A percentile compares a stretch with the other conserved stretches of the same genome.
Conservation (phyloP, 225 moss, liverwort and hornwort genomes). For the Climacium dendroides region DNA sequence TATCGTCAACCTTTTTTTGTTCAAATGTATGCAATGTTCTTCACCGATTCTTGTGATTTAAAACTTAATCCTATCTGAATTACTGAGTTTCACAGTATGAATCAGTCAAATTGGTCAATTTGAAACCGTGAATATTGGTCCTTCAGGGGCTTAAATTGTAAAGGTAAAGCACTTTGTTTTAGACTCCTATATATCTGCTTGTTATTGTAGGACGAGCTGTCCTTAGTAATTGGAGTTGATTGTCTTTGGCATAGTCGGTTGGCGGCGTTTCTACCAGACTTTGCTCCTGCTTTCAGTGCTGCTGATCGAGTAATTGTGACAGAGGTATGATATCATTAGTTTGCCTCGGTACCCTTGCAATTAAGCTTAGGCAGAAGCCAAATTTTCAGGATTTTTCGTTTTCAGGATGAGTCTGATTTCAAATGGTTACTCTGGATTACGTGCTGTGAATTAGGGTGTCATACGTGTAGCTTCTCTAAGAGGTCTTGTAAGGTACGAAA, state of each 20-base stretch:
- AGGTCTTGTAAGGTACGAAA: neutral
- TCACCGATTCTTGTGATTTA: neutral
- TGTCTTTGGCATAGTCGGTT: constrained; percentile 51
- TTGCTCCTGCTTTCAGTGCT: constrained; percentile 92
- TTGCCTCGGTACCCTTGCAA: neutral
- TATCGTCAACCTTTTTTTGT: neutral
- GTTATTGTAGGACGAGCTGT: neutral
- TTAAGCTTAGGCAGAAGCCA: neutral
- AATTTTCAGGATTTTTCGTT: neutral
- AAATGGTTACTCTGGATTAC: neutral
- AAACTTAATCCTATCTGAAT: neutral
- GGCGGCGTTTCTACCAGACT: constrained; percentile 67
- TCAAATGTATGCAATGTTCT: neutral
- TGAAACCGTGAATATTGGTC: neutral
- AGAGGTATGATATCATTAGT: constrained; percentile 37
- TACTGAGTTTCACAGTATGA: neutral
- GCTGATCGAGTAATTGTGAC: constrained; percentile 96
- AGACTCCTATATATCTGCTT: neutral
- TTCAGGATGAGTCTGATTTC: neutral
- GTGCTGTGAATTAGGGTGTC: neutral
- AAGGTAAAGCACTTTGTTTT: neutral
- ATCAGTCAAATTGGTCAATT: neutral
- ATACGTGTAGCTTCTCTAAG: neutral
- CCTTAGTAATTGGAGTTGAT: neutral
- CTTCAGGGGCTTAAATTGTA: neutral